Evolutionary conservation across 495 filamentous ascomycete genomes (phyloP), one percentile per base, ranked within the genome.

Genomic region (Podospora fimiseda): DNA sequence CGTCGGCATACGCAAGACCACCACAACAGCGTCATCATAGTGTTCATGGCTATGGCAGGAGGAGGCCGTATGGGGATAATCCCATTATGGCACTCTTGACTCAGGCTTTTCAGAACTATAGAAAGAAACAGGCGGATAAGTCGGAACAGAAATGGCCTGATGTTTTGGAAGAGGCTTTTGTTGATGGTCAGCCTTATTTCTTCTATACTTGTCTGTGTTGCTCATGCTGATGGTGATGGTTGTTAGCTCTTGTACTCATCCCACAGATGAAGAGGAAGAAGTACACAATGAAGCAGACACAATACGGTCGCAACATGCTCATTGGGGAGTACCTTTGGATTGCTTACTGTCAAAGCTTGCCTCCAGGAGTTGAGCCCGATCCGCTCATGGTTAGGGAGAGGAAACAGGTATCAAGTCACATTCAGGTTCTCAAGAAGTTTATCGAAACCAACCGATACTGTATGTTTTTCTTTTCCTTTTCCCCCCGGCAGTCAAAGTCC

Each of bases 341-440:
- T 54, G 67, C 71, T 14, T 75, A 75, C 52, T 63, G 66, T 44
- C 64, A 58, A 19, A 71, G 38, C 60, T 60, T 74, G 39, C 53
- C 64, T 14, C 67, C 70, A 8, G 70, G 65, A 9, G 46, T 48
- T 11, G 50, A 53, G 18, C 66, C 69, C 3, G 67, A 71, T 50
- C 40, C 44, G 14, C 51, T 37, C 1, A 36, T 63, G 59, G 60
- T 64, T 27, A 80, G 90, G 51, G 74, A 66, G 37, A 76, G 93
- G 48, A 98, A 98, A 68, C 88, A 95, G 66, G 88, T 98, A 8
- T 96, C 92, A 0, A 96, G 91, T 59, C 93, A 98, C 67, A 87
- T 97, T 53, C 93, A 98, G 72, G 92, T 96, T n/a, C 70, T 98
- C 41, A 96, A 94, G 71, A 82, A 81, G 11, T 87, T 90, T 60